Conservation (phyloP, 139 green algal genomes). For the Chlorella sp. region DNA sequence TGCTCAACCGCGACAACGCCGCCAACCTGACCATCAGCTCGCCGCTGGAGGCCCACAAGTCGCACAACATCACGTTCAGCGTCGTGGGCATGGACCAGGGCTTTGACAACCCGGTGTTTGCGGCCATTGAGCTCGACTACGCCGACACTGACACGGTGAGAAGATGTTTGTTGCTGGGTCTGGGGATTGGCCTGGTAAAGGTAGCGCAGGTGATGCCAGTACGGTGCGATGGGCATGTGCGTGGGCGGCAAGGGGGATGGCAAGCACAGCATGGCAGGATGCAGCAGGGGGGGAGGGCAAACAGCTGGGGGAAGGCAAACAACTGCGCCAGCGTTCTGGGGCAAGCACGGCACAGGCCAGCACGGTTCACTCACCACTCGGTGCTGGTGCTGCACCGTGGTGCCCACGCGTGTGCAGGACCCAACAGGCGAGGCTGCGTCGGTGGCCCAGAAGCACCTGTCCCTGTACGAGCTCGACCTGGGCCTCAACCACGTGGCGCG, state of each 20-base stretch:
- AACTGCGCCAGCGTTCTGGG: too few relatives aligned
- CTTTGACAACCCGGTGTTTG: slow-evolving; percentile 99
- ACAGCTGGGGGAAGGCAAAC: neutral
- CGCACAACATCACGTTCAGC: slow-evolving; percentile 75
- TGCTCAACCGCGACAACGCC: slow-evolving; percentile 91
- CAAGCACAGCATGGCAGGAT: too few relatives aligned
- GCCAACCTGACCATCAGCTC: slow-evolving; percentile 96
- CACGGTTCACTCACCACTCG: too few relatives aligned
- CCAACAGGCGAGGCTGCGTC: slow-evolving; percentile 76
- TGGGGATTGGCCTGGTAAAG: neutral
- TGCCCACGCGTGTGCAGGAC: too few relatives aligned
- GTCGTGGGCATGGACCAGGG: slow-evolving; percentile 88
- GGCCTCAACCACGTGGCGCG: slow-evolving; percentile 96
- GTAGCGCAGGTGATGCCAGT: too few relatives aligned
- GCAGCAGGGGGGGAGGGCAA: neutral
- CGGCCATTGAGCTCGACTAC: slow-evolving; percentile 98
- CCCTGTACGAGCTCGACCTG: slow-evolving; percentile 97
- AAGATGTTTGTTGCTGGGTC: neutral
- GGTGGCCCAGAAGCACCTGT: slow-evolving; percentile 93
- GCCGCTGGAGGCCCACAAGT: slow-evolving; percentile 96
- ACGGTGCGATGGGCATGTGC: neutral
- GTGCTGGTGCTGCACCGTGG: too few relatives aligned
- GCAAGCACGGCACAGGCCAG: too few relatives aligned
- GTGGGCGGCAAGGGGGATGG: neutral
- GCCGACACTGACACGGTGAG: slow-evolving; percentile 85